A percentile compares a stretch with the other conserved stretches of the same genome.
Evolutionary conservation across 495 filamentous ascomycete species (phyloP).

Genomic region (Astrothelium macrocarpum): DNA sequence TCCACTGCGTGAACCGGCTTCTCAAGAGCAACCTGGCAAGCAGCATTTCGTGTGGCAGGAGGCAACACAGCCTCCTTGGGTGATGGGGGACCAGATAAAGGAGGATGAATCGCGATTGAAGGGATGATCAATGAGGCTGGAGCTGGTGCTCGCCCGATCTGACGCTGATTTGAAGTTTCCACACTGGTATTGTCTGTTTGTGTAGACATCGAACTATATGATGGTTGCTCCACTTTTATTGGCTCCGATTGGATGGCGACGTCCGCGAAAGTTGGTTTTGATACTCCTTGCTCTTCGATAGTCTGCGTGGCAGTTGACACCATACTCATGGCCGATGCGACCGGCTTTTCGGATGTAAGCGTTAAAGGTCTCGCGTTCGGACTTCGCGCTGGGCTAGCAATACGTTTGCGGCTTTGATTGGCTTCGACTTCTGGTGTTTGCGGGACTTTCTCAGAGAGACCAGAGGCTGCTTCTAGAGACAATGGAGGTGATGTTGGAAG

Average conservation of each 20-base stretch:
- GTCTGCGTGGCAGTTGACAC: slow-evolving; percentile 68
- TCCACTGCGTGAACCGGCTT: slow-evolving; percentile 36
- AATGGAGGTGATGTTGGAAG: slow-evolving; percentile 3
- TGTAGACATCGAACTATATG: slow-evolving; percentile 46
- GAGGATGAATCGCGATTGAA: slow-evolving; percentile 57
- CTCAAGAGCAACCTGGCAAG: slow-evolving; percentile 43
- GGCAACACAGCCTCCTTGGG: slow-evolving; percentile 52
- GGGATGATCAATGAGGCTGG: slow-evolving; percentile 42
- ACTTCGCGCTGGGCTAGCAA: slow-evolving; percentile 19
- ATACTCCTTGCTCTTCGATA: slow-evolving; percentile 43
- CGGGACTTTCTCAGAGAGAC: slow-evolving; percentile 13
- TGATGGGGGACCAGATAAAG: slow-evolving; percentile 53
- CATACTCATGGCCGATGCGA: slow-evolving; percentile 39
- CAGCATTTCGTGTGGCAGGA: slow-evolving; percentile 53
- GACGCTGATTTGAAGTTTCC: slow-evolving; percentile 12
- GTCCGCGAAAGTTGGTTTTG: not conserved
- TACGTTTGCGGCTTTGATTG: slow-evolving; percentile 61
- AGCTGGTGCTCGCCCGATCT: slow-evolving; percentile 16
- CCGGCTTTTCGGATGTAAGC: not conserved
- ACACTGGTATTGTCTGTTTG: slow-evolving; percentile 56
- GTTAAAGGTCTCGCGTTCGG: not conserved
- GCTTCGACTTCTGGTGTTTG: slow-evolving; percentile 54
- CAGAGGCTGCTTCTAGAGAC: not conserved
- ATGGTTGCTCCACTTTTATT: not conserved
- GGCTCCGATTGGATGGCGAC: not conserved